Evolutionary conservation across 1,139 yeast genomes (phyloP), one percentile per base, ranked within the genome.

Genomic region (Trichomonascaceae sp.): DNA sequence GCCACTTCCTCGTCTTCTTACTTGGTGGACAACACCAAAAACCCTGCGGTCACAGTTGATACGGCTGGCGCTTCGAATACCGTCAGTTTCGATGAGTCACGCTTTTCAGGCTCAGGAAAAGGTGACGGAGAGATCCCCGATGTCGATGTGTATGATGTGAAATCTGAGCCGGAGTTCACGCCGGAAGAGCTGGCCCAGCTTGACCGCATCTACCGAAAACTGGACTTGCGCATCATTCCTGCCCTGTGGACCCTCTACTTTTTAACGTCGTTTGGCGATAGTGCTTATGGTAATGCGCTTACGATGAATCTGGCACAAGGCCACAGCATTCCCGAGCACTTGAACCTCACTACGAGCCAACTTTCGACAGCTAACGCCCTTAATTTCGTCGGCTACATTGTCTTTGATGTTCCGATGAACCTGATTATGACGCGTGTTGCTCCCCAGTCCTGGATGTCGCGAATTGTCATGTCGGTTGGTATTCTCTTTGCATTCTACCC

Each of bases 391-490:
- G 93, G 89, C 3, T 79, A 71, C 53, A 81, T 82, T 44, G 61
- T 82, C 31, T 82, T 82, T 50, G 94, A 82, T 55, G 75, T 81
- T 23, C 94, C 94, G 16, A 80, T 81, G 89, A 82, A 82, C 56
- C 65, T 82, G 48, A 57, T 74, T 34, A 81, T 82, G 93, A 81
- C 93, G n/a, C 64, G 66, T 40, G 69, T 81, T 8, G 75, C 85
- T 28, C 93, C 94, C 1, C 92, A 82, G 48, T 69, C 81, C 2
- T 82, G 94, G 94, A 61, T 82, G 40, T 67, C 84, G 3, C 71
- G 94, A 56, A 81, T 79, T 45, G 78, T 80, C 20, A 62, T 79
- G 31, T 65, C 82, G 16, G 82, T 81, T 27, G 94, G 93, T 4
- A 47, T 80, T 31, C 85, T 79, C 2, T 80, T 78, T 48, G 54